Conservation (phyloP, 305 asterid genomes). For the Fraxinus velutina region DNA sequence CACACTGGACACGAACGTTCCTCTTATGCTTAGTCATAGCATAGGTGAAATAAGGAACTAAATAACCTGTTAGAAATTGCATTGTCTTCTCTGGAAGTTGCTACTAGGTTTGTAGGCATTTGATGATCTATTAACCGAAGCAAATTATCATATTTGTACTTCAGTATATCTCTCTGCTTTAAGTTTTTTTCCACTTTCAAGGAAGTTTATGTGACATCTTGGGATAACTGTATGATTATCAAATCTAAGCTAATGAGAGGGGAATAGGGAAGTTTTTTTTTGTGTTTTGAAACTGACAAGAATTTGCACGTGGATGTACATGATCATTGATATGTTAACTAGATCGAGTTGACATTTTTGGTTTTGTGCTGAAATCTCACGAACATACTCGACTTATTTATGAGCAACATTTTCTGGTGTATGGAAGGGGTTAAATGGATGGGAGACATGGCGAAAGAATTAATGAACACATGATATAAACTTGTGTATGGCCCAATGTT, state of each 20-base stretch:
- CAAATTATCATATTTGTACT: background rate
- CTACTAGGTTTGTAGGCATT: background rate
- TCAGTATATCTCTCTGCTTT: background rate
- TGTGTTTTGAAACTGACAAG: background rate
- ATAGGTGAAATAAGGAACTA: background rate
- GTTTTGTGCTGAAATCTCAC: background rate
- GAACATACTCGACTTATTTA: background rate
- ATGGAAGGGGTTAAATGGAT: background rate
- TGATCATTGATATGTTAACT: background rate
- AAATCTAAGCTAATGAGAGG: background rate
- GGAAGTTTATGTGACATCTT: background rate
- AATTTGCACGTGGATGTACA: background rate
- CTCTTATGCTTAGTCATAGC: background rate
- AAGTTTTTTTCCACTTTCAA: background rate
- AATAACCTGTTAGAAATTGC: background rate
- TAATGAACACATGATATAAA: background rate
- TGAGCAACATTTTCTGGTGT: background rate
- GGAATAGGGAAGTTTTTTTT: background rate
- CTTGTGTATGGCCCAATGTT: slow-evolving; percentile 6
- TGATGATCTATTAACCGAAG: background rate
- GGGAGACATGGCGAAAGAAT: background rate
- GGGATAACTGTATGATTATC: background rate
- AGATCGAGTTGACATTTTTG: background rate
- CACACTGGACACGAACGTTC: background rate
- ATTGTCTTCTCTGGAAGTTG: background rate